phyloP scores from a whole-genome alignment of 129 eudicot species.

The Ambrosia trifida region DNA sequence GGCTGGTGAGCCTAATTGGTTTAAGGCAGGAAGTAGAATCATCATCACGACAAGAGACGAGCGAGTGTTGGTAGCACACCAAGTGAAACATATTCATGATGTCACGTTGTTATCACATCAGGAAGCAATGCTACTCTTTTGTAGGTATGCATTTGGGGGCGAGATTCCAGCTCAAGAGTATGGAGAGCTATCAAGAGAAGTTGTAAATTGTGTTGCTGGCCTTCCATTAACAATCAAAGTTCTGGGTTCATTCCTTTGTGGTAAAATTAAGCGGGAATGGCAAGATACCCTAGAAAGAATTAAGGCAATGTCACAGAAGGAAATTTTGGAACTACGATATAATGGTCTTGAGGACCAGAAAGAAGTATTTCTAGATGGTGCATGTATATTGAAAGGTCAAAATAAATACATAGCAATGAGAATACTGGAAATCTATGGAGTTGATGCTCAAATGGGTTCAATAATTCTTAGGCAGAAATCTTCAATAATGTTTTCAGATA shows the following conservation, averaged over 20 bases:
- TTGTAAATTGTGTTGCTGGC: too few species aligned
- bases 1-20: constrained; percentile 13
- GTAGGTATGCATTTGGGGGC: too few species aligned
- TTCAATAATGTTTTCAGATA: background rate
- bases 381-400: constrained; percentile 1
- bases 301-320: too few species aligned
- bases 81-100: constrained; percentile 7
- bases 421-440: constrained; percentile 11
- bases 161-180: too few species aligned
- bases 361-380: constrained; percentile 20
- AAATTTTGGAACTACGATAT: constrained; percentile 10
- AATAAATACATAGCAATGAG: background rate
- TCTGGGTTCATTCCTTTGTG: too few species aligned
- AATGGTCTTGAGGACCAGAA: background rate
- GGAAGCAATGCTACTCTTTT: constrained; percentile 13
- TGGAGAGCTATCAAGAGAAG: too few species aligned
- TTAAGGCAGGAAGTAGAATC: constrained; percentile 12
- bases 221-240: too few species aligned
- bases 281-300: too few species aligned
- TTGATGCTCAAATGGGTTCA: background rate
- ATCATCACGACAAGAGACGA: constrained; percentile 20
- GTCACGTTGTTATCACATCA: background rate
- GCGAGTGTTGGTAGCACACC: background rate
- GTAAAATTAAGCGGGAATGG: too few species aligned
- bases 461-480: constrained; percentile 21